Evolutionary conservation across 768 basidiomycete genomes (phyloP), one percentile per base, ranked within the genome.

Genomic region (Naganishia kalamii): DNA sequence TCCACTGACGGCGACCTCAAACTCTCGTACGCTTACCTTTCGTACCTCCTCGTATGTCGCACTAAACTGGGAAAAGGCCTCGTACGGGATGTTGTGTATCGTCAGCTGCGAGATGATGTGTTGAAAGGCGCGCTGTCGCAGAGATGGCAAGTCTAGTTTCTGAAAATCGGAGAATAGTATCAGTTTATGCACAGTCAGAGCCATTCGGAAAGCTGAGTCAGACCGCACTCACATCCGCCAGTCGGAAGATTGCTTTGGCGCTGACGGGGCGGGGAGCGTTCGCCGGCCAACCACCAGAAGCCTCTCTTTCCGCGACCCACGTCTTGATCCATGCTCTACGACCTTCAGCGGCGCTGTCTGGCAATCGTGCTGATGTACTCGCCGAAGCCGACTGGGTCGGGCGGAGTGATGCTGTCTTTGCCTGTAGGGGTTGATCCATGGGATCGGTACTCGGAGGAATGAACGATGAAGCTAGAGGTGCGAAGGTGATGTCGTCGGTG

Each of bases 11-110:
- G n/a, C n/a, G n/a, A n/a, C n/a, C n/a, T n/a, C n/a, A n/a, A n/a
- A n/a, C n/a, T n/a, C n/a, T n/a, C n/a, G n/a, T n/a, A n/a, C n/a
- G n/a, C n/a, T n/a, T 51, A 85, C 87, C 83, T 87, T 88, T 59
- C 90, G 82, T 29, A 93, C 85, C 47, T 88, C 87, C 60, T 87
- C 86, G 70, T 89, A 92, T 0, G 86, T 85, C 5, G 87, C 87
- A 5, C 88, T 86, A 79, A 93, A 92, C 0, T 86, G 85, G 12
- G 88, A 89, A 73, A 93, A 93, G 40, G 88, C 86, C 74, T 93
- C 90, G 69, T 87, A 86, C 1, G 88, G 87, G 59, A 92, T 87
- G 75, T 91, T 92, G 15, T 87, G 84, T 13, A 88, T 84, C 0
- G 85, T 86, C 48, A 93, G 82, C 0, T 85, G 86, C 67, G 85